Evolutionary conservation across 345 rosid genomes (phyloP).

Genomic region (Mercurialis annua): DNA sequence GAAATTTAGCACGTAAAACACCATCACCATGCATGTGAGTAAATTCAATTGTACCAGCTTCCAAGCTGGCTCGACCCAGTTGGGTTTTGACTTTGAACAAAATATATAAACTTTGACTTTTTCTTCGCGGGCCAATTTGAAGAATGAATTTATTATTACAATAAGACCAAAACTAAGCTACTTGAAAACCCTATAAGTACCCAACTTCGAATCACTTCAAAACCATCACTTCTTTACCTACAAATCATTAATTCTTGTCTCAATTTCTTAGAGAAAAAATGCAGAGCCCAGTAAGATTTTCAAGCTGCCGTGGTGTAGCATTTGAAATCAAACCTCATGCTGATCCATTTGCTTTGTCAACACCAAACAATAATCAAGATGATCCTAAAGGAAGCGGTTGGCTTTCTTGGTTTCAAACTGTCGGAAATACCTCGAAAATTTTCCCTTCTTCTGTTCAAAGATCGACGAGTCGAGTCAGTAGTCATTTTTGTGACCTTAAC

Average conservation of each 20-base stretch:
- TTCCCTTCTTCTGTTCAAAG: constrained; percentile 40
- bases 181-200: constrained; percentile 2
- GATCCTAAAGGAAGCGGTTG: constrained; percentile 10
- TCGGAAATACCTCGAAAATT: constrained; percentile 38
- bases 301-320: constrained; percentile 70
- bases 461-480: constrained; percentile 50
- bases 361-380: constrained; percentile 8
- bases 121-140: neutral
- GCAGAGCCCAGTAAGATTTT: constrained; percentile 48
- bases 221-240: neutral
- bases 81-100: too few species aligned
- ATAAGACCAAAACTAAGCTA: neutral
- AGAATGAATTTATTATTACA: neutral
- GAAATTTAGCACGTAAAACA: too few species aligned
- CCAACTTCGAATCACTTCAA: neutral
- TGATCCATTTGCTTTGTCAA: constrained; percentile 38
- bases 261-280: constrained; percentile 11
- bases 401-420: constrained; percentile 34
- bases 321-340: constrained; percentile 60
- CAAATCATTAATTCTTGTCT: neutral
- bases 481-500: constrained; percentile 76
- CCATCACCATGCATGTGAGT: too few species aligned
- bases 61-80: neutral
- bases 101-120: neutral
- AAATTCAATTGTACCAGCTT: neutral